These are phyloP conservation scores for Claviceps arundinis DNA, from an alignment of 2,329 filamentous ascomycete genomes.

Conservation along the genomic window DNA sequence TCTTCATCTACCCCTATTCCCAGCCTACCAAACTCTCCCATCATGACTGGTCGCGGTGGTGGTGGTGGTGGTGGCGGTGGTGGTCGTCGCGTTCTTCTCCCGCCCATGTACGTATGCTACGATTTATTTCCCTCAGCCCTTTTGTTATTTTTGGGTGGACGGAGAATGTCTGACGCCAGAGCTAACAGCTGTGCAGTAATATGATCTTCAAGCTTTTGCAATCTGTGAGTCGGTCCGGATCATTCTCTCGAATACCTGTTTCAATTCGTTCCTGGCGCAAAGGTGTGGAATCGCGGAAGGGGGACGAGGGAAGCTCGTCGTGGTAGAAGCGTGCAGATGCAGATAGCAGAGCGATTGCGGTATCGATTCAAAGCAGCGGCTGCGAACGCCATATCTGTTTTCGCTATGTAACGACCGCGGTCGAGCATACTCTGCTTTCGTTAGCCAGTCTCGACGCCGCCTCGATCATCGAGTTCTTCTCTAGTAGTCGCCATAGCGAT, in stretches of 20 bases:
- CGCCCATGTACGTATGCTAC: slow-evolving; percentile 33
- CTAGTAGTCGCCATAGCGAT: not conserved
- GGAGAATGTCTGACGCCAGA: not conserved
- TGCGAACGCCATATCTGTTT: not conserved
- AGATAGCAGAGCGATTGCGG: not conserved
- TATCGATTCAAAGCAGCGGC: not conserved
- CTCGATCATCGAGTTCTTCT: not conserved
- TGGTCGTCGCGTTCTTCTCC: slow-evolving; percentile 45
- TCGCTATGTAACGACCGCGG: no score
- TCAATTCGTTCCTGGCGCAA: not conserved
- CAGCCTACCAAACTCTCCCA: slow-evolving; percentile 1
- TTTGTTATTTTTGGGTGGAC: not conserved
- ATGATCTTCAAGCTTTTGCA: slow-evolving; percentile 65
- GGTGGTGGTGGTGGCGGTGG: slow-evolving; percentile 42
- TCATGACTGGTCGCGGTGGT: slow-evolving; percentile 47
- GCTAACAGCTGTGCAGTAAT: slow-evolving; percentile 24
- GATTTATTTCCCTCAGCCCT: not conserved
- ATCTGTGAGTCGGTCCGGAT: slow-evolving; percentile 22
- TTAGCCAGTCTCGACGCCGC: not conserved
- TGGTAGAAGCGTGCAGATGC: no score
- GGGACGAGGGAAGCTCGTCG: not conserved
- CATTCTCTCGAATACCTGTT: not conserved
- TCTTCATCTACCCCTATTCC: not conserved
- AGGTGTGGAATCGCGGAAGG: not conserved
- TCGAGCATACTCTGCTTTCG: not conserved